phyloP scores from a whole-genome alignment of 305 asterid species.

The Fraxinus greggii region DNA sequence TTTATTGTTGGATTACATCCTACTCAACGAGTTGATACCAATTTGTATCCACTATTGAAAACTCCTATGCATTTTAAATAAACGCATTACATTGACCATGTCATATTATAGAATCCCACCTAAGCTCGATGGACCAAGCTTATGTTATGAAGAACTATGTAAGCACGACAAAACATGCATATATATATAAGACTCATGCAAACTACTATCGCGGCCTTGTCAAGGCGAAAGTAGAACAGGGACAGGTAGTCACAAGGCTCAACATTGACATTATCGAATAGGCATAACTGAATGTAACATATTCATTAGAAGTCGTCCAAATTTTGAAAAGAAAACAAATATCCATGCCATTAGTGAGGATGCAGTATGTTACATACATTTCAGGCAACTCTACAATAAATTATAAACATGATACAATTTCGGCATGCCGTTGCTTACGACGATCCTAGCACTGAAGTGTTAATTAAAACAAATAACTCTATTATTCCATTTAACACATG shows the following conservation, averaged over 20 bases:
- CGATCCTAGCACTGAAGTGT: background rate
- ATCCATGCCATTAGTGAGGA: background rate
- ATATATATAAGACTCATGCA: background rate
- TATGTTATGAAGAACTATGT: background rate
- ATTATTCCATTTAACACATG: background rate
- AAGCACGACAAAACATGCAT: background rate
- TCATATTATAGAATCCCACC: too few species aligned
- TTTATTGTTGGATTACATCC: conserved; percentile 34
- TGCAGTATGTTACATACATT: background rate
- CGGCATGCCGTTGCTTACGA: background rate
- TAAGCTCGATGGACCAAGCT: background rate
- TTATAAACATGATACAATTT: background rate
- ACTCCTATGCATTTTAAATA: background rate
- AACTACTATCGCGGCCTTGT: background rate
- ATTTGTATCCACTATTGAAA: conserved; percentile 13
- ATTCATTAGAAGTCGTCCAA: background rate
- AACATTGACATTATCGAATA: background rate
- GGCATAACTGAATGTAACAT: background rate
- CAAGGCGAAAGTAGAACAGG: background rate
- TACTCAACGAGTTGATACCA: conserved; percentile 47
- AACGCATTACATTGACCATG: background rate
- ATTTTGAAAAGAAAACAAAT: background rate
- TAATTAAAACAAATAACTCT: background rate
- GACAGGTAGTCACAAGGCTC: background rate
- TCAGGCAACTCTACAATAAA: background rate